These are phyloP conservation scores for Solanum chiquidenum DNA, from an alignment of 257 asterid genomes.

Conservation along the genomic window DNA sequence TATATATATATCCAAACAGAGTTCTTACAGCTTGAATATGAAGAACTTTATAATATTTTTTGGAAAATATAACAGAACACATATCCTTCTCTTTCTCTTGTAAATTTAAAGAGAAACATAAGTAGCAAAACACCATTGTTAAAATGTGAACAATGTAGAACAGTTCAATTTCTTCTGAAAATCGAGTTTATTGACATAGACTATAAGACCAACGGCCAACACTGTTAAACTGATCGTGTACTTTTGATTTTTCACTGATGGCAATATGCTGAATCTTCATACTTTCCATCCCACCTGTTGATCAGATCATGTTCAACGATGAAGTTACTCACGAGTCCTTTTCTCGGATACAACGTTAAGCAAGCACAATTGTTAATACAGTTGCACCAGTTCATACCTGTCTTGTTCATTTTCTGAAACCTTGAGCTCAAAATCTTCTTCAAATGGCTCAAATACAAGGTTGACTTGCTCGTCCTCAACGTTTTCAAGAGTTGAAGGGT, in stretches of 20 bases:
- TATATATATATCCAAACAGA: background rate
- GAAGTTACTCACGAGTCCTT: background rate
- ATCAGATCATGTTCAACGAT: background rate
- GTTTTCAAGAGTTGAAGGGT: conserved; percentile 49
- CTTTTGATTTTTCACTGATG: conserved; percentile 9
- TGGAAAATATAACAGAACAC: background rate
- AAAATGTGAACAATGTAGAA: background rate
- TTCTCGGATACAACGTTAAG: background rate
- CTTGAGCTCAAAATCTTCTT: conserved; percentile 63
- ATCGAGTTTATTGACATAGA: background rate
- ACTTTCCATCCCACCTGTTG: conserved; percentile 71
- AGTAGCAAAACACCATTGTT: background rate
- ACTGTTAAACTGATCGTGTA: background rate
- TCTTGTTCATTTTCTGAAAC: conserved; percentile 51
- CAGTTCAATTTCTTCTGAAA: background rate
- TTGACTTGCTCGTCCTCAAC: conserved; percentile 40
- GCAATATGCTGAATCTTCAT: conserved; percentile 43
- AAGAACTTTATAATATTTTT: background rate
- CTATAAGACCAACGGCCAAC: background rate
- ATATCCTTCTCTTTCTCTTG: background rate
- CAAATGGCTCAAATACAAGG: conserved; percentile 49
- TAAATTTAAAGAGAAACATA: background rate
- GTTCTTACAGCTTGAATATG: background rate
- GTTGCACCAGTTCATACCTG: conserved; percentile 32
- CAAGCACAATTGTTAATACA: background rate